Evolutionary conservation across 2,329 filamentous ascomycete genomes (phyloP), one percentile per base, ranked within the genome.

Genomic region (Periconia digitata): DNA sequence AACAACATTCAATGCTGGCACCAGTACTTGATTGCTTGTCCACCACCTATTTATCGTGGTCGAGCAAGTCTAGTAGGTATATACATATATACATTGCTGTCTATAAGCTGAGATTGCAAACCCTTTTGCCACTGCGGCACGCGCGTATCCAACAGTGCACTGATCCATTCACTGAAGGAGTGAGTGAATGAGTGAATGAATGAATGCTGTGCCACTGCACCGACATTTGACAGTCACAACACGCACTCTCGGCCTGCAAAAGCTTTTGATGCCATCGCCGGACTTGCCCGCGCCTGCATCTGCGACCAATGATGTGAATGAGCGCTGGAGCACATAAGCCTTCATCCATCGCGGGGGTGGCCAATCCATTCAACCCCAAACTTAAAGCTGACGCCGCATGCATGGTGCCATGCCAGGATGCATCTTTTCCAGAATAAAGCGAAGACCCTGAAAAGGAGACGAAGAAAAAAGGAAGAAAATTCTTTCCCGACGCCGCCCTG

Each of bases 391-490:
- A 32, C 27, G 27, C 27, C 8, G 27, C 27, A 32, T 32, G 27
- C 27, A 32, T 32, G n/a, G 10, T 3, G 3, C n/a, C 27, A 10
- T 32, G 27, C 27, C n/a, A 32, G 27, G n/a, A 32, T 15, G n/a
- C 59, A 62, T 60, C 60, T 58, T 57, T 64, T 62, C 61, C 58
- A 63, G 59, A 65, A 64, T 57, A 64, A 63, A 61, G 60, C 57
- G 47, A 52, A 56, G 43, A 55, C 43, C 41, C 43, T 51, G 51
- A 12, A 32, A 4, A 12, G 27, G n/a, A 32, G 27, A 15, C 12
- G 10, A 32, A 32, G 27, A 15, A 32, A 15, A 15, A 15, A 32
- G 24, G 44, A 59, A 59, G 49, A 55, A 53, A 62, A 55, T 40
- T 51, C 42, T 46, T 50, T 48, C 46, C 43, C 47, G 44, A 47